These are phyloP conservation scores for Microascus cirrosus DNA, from an alignment of 2,329 filamentous ascomycete species.

Conservation along the genomic window DNA sequence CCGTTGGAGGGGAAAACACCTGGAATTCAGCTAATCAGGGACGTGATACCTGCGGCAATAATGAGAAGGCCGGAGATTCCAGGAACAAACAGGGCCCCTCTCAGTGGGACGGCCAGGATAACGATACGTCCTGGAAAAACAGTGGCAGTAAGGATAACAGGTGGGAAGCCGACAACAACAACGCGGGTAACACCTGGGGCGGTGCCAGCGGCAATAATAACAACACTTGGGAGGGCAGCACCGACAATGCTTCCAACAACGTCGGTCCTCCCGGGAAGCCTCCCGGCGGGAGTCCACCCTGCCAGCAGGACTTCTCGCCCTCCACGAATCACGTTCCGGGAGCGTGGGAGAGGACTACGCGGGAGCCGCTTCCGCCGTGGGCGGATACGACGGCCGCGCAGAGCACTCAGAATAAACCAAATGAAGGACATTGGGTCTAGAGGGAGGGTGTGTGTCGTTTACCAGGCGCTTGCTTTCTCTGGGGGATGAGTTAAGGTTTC, in stretches of 20 bases:
- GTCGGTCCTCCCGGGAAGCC: not conserved
- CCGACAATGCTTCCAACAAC: not conserved
- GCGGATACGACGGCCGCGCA: not conserved
- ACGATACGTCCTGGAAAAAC: not conserved
- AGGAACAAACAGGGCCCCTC: not conserved
- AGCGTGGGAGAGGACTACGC: not conserved
- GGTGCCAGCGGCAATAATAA: constrained; percentile 1
- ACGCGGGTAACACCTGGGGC: not conserved
- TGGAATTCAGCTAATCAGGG: not conserved
- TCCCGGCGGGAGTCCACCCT: not conserved
- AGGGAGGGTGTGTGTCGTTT: not conserved
- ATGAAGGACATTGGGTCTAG: too few relatives aligned
- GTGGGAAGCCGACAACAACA: not conserved
- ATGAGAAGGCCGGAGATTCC: constrained; percentile 1
- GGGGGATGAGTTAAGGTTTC: too few relatives aligned
- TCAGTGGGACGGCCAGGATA: not conserved
- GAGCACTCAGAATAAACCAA: not conserved
- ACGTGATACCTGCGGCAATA: not conserved
- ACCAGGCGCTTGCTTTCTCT: too few relatives aligned
- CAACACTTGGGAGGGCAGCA: not conserved
- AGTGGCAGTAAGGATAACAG: not conserved
- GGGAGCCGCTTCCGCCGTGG: not conserved
- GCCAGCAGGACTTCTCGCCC: too few relatives aligned
- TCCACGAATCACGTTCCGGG: not conserved
- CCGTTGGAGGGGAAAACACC: not conserved